These are phyloP conservation scores for Erodium maritimum DNA, from an alignment of 345 rosid species.

Conservation along the genomic window DNA sequence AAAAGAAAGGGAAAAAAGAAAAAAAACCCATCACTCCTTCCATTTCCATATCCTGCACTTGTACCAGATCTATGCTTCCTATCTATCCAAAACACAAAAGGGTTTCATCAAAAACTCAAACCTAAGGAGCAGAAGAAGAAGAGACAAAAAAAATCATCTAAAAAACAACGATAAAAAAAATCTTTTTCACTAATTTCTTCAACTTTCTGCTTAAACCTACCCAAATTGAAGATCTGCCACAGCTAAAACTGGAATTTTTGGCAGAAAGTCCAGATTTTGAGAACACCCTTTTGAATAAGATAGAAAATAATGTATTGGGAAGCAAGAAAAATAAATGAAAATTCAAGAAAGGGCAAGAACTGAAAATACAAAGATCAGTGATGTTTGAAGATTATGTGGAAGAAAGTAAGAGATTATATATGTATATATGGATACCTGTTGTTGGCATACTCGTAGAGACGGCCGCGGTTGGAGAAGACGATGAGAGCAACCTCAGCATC, in stretches of 20 bases:
- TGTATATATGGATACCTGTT: slow-evolving; percentile 57
- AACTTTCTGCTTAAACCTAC: not conserved
- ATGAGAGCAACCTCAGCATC: slow-evolving; percentile 85
- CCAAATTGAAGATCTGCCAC: not conserved
- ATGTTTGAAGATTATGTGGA: too few species aligned
- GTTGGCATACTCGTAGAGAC: slow-evolving; percentile 95
- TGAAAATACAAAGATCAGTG: too few species aligned
- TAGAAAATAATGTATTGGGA: too few species aligned
- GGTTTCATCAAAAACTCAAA: slow-evolving; percentile 13
- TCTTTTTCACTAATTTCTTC: not conserved
- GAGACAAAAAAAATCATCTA: too few species aligned
- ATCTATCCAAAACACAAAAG: slow-evolving; percentile 16
- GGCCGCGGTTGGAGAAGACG: slow-evolving; percentile 97
- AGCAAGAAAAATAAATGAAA: too few species aligned
- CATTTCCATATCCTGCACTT: slow-evolving; percentile 37
- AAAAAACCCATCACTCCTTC: slow-evolving; percentile 8
- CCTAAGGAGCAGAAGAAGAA: slow-evolving; percentile 28
- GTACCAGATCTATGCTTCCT: slow-evolving; percentile 53
- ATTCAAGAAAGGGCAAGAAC: not conserved
- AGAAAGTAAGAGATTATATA: too few species aligned
- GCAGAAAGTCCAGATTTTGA: not conserved
- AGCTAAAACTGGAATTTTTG: not conserved
- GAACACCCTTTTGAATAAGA: too few species aligned
- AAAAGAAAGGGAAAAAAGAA: too few species aligned
- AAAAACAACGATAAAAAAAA: too few species aligned